Conservation (phyloP, 345 rosid genomes). For the Brassica carinata region DNA sequence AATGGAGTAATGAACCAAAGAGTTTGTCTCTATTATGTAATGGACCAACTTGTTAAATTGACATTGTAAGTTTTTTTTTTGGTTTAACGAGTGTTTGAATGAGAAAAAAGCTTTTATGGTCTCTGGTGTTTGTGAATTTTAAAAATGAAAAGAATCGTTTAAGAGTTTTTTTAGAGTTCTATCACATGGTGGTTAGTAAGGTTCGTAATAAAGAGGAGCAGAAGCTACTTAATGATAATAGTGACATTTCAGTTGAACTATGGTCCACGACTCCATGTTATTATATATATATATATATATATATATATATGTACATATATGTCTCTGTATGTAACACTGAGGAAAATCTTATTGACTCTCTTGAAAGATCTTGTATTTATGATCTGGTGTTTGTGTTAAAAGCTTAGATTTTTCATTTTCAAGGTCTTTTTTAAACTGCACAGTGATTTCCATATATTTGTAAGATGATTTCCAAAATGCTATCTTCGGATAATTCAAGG, state of each 20-base stretch:
- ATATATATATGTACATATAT: not conserved
- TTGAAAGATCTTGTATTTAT: slow-evolving; percentile 25
- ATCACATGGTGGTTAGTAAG: slow-evolving; percentile 36
- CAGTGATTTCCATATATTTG: not conserved
- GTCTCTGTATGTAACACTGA: not conserved
- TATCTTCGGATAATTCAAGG: slow-evolving; percentile 9
- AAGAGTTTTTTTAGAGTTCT: slow-evolving; percentile 32
- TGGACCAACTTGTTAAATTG: slow-evolving; percentile 1
- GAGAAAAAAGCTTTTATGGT: not conserved
- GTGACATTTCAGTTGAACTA: slow-evolving; percentile 41
- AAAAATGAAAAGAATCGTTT: slow-evolving; percentile 30
- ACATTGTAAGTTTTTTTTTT: not conserved
- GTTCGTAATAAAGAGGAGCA: slow-evolving; percentile 38
- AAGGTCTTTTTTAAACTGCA: not conserved
- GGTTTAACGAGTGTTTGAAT: slow-evolving; percentile 25
- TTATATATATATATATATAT: not conserved
- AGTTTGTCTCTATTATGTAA: slow-evolving; percentile 29
- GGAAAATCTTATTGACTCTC: slow-evolving; percentile 32
- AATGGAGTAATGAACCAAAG: slow-evolving; percentile 9
- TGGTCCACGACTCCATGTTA: slow-evolving; percentile 26
- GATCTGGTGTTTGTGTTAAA: slow-evolving; percentile 29
- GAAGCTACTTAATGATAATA: slow-evolving; percentile 39
- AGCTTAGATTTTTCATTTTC: slow-evolving; percentile 13
- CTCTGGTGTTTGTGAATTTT: slow-evolving; percentile 22
- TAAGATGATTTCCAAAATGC: not conserved